A percentile compares a stretch with the other conserved stretches of the same genome.
These are phyloP conservation scores for Trypanosomatidae sp. DNA, from an alignment of 208 protist genomes.

Conservation along the genomic window DNA sequence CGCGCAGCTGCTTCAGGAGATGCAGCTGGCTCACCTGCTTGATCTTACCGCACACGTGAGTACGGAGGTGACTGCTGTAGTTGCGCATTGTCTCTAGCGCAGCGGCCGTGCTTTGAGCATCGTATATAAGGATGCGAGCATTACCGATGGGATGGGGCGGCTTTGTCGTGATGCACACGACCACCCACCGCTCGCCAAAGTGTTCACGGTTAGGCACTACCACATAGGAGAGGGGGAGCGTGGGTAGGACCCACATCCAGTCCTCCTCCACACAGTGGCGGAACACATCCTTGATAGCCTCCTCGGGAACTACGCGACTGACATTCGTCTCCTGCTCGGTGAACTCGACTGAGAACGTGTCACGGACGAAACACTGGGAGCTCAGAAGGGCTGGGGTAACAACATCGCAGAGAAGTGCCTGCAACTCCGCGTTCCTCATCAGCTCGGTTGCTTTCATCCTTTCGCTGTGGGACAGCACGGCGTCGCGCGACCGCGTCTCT, in stretches of 20 bases:
- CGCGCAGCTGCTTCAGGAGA: constrained; percentile 82
- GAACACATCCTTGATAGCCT: constrained; percentile 64
- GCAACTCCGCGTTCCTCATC: constrained; percentile 30
- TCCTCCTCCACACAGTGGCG: constrained; percentile 73
- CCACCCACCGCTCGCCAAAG: constrained; percentile 61
- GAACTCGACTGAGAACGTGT: constrained; percentile 69
- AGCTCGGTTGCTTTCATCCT: constrained; percentile 10
- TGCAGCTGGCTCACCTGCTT: constrained; percentile 80
- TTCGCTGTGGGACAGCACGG: constrained; percentile 18
- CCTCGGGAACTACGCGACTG: constrained; percentile 49
- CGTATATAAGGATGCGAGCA: constrained; percentile 57
- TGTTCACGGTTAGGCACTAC: constrained; percentile 51
- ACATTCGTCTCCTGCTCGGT: constrained; percentile 63
- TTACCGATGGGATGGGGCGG: constrained; percentile 21
- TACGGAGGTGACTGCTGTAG: constrained; percentile 41
- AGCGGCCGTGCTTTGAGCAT: constrained; percentile 10
- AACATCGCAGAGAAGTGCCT: constrained; percentile 41
- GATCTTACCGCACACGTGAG: constrained; percentile 63
- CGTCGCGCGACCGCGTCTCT: constrained; percentile 6
- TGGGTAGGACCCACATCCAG: constrained; percentile 67
- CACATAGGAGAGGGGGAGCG: constrained; percentile 32
- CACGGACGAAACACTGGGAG: constrained; percentile 41
- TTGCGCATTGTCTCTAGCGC: constrained; percentile 13
- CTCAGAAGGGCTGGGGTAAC: constrained; percentile 69
- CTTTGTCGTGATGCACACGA: constrained; percentile 50